Conservation (phyloP, 148 eudicot species). For the Cornus controversa region DNA sequence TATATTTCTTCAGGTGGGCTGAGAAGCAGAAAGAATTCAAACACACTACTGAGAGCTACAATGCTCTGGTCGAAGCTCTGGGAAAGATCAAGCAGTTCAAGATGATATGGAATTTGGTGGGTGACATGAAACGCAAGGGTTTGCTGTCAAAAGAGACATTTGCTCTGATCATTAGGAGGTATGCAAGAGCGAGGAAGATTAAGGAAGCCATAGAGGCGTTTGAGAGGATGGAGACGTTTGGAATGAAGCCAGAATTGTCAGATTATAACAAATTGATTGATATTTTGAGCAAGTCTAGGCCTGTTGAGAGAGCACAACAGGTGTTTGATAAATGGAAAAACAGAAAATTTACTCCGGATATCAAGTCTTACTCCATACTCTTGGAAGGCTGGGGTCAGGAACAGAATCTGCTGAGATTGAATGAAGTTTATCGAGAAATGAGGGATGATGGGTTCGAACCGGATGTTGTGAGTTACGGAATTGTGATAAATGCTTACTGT, state of each 20-base stretch:
- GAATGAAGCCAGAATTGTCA: constrained; percentile 46
- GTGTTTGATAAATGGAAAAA: constrained; percentile 78
- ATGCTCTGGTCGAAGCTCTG: constrained; percentile 65
- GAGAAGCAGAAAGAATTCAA: constrained; percentile 62
- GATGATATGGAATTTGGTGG: constrained; percentile 56
- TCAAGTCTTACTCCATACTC: constrained; percentile 63
- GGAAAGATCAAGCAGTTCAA: constrained; percentile 88
- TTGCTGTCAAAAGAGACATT: constrained; percentile 60
- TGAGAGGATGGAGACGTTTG: constrained; percentile 65
- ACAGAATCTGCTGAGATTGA: constrained; percentile 50
- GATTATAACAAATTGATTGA: constrained; percentile 74
- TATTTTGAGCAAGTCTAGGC: constrained; percentile 58
- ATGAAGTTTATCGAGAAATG: constrained; percentile 79
- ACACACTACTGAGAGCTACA: constrained; percentile 51
- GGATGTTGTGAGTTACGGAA: constrained; percentile 82
- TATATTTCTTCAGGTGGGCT: constrained; percentile 79
- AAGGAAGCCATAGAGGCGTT: constrained; percentile 70
- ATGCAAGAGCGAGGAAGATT: constrained; percentile 68
- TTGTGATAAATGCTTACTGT: constrained; percentile 74
- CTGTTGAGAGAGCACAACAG: constrained; percentile 64
- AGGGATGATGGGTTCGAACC: constrained; percentile 65
- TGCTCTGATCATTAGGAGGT: constrained; percentile 61
- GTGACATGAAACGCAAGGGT: constrained; percentile 58
- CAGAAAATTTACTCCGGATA: constrained; percentile 55
- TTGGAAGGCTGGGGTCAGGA: constrained; percentile 89